Evolutionary conservation across 75 land plant genomes (phyloP).

Genomic region (Cupressus sempervirens): DNA sequence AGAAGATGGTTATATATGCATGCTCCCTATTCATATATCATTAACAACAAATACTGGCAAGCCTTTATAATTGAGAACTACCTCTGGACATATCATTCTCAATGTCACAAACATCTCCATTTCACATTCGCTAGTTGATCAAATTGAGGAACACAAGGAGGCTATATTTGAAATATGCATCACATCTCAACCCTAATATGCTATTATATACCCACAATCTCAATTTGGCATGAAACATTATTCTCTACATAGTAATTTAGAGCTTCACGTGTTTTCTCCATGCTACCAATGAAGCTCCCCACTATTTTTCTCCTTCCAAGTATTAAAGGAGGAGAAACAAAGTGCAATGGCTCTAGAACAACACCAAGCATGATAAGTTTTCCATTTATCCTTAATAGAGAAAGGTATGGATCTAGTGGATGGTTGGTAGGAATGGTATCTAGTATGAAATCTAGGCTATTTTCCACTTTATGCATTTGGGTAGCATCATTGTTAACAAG

Average conservation of each 20-base stretch:
- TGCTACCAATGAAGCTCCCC: conserved; percentile 38
- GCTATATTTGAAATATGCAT: too few species aligned
- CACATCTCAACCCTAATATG: too few species aligned
- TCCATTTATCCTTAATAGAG: conserved; percentile 57
- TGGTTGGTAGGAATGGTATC: conserved; percentile 80
- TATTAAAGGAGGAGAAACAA: conserved; percentile 55
- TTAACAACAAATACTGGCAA: too few species aligned
- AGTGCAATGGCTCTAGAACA: conserved; percentile 55
- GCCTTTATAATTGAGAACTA: too few species aligned
- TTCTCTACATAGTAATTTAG: conserved; percentile 57
- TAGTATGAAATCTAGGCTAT: conserved; percentile 56
- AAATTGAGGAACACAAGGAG: too few species aligned
- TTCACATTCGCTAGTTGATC: too few species aligned
- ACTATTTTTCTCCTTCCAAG: conserved; percentile 56
- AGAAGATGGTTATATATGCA: too few species aligned
- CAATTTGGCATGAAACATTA: conserved; percentile 51
- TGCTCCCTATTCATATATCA: too few species aligned
- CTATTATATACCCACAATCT: conserved; percentile 46
- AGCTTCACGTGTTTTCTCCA: conserved; percentile 57
- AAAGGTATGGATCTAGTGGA: conserved; percentile 27
- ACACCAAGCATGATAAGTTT: conserved; percentile 68
- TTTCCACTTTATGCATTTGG: conserved; percentile 34
- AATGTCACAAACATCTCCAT: too few species aligned
- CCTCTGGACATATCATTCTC: too few species aligned
- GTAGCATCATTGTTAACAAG: conserved; percentile 61